Percentiles rank a stretch among this genome's conserved stretches.
These are phyloP conservation scores for Pythium apleroticum DNA, from an alignment of 352 stramenopile species.

Conservation along the genomic window DNA sequence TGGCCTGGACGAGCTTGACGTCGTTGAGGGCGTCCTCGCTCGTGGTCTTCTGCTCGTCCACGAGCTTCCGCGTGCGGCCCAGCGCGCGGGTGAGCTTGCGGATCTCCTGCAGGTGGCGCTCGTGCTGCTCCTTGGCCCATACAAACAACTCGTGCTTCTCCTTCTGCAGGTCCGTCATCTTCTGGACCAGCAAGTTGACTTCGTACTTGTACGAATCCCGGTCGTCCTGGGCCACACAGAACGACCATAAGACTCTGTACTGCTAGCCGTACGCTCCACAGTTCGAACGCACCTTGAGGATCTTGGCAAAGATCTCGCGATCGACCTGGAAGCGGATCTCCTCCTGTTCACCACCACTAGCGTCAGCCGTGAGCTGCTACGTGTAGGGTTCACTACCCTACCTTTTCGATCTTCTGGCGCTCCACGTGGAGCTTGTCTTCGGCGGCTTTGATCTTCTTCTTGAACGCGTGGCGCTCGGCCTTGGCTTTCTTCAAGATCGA, in stretches of 20 bases:
- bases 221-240: slow-evolving; percentile 46
- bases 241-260: no score
- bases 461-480: slow-evolving; percentile 74
- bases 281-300: slow-evolving; percentile 49
- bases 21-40: slow-evolving; percentile 37
- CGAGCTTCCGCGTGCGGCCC: slow-evolving; percentile 48
- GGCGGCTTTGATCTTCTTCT: slow-evolving; percentile 73
- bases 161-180: slow-evolving; percentile 61
- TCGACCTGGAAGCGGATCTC: slow-evolving; percentile 81
- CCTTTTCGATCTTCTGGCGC: slow-evolving; percentile 71
- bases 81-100: slow-evolving; percentile 78
- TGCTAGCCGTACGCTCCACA: background rate
- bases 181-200: slow-evolving; percentile 66
- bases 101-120: slow-evolving; percentile 74
- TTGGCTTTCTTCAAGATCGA: slow-evolving; percentile 82
- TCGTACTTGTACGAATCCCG: slow-evolving; percentile 74
- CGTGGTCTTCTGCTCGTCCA: slow-evolving; percentile 54
- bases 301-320: slow-evolving; percentile 84
- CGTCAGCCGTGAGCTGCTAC: background rate
- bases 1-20: slow-evolving; percentile 39
- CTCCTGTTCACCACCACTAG: slow-evolving; percentile 34
- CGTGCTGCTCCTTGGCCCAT: slow-evolving; percentile 74
- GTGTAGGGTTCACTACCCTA: slow-evolving; percentile 13
- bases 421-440: slow-evolving; percentile 63
- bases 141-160: slow-evolving; percentile 75